These are phyloP conservation scores for Macrophomina tecta DNA, from an alignment of 2,329 filamentous ascomycete species.

Conservation along the genomic window DNA sequence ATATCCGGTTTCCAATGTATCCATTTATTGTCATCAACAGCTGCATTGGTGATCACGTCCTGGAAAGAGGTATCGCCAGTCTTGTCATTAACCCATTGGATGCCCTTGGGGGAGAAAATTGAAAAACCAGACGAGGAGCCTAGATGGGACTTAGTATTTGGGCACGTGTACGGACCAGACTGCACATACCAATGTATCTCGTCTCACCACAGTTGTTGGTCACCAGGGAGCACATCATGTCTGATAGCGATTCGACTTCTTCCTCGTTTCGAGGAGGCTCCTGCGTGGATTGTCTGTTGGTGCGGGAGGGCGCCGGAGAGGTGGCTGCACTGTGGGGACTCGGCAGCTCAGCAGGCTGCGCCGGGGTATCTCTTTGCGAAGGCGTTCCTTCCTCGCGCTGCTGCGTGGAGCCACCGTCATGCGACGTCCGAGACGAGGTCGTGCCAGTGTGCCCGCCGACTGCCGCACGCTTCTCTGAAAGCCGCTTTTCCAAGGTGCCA, in stretches of 20 bases:
- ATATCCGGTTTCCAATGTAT: conserved; percentile 98
- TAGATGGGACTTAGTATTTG: conserved; percentile 45
- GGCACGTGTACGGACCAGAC: background rate
- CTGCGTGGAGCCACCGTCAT: conserved; percentile 19
- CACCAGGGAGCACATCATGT: conserved; percentile 98
- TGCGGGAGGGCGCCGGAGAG: conserved; percentile 54
- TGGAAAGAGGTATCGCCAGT: conserved; percentile 96
- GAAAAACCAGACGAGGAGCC: conserved; percentile 97
- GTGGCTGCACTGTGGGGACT: conserved; percentile 59
- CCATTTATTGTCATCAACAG: conserved; percentile 92
- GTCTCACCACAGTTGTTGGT: conserved; percentile 96
- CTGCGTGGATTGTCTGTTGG: conserved; percentile 49
- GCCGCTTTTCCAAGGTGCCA: conserved; percentile 81
- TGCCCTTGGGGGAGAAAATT: conserved; percentile 97
- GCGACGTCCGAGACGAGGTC: conserved; percentile 20
- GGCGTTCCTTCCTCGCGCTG: conserved; percentile 19
- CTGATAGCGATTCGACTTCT: conserved; percentile 86
- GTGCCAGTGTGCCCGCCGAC: conserved; percentile 40
- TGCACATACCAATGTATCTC: conserved; percentile 79
- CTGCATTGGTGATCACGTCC: conserved; percentile 87
- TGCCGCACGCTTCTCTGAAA: conserved; percentile 55
- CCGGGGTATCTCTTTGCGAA: conserved; percentile 54
- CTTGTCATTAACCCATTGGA: conserved; percentile 98
- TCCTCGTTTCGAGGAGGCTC: conserved; percentile 53
- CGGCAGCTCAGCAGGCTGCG: conserved; percentile 50